Base-by-base conservation (phyloP, 257 asterid genomes). In the Forsythia suspensa region DNA sequence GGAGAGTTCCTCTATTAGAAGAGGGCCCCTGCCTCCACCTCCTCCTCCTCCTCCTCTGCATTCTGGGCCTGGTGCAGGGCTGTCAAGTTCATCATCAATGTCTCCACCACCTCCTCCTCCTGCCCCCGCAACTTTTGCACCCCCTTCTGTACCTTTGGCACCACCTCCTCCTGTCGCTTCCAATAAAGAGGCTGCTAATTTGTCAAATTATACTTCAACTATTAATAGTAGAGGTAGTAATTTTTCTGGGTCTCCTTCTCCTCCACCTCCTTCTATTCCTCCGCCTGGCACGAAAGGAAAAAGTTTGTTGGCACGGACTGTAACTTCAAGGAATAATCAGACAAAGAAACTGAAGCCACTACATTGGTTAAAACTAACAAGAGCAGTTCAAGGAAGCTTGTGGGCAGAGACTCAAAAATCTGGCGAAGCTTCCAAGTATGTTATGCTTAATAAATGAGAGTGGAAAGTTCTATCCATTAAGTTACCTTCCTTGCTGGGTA, bases 361-460 rank as follows among this genome's bases (percentile, higher is more conserved):
- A 79, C 98, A 92, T 80, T 94, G 98, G 98, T 81, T 92, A 80
- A 94, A 94, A 83, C 68, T 94, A 82, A 89, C 96, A 29, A 91
- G 97, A 88, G 98, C 97, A 76, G 98, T 91, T 84, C 89, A 91
- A 76, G 98, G 98, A 84, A 94, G 98, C 91, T 88, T 94, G 90
- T 94, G 98, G 98, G 98, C 97, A 0, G 98, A 94, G 82, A 74
- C 97, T 75, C 98, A 94, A 61, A 94, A 94, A 84, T 85, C 91
- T 69, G 89, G 91, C 52, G 98, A 94, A 83, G 87, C 95, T 87
- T 78, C 95, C 81, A 92, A 84, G 98, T 94, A 88, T 80, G 85
- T 84, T 80, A 71, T 84, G 76, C 69, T 63, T 77, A 51, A 16
- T 55, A 71, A 59, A 63, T 79, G 69, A 76, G 75, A 80, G 34